Base-by-base conservation (phyloP, 2,329 filamentous ascomycete genomes). In the Verticillium zaregamsianum region DNA sequence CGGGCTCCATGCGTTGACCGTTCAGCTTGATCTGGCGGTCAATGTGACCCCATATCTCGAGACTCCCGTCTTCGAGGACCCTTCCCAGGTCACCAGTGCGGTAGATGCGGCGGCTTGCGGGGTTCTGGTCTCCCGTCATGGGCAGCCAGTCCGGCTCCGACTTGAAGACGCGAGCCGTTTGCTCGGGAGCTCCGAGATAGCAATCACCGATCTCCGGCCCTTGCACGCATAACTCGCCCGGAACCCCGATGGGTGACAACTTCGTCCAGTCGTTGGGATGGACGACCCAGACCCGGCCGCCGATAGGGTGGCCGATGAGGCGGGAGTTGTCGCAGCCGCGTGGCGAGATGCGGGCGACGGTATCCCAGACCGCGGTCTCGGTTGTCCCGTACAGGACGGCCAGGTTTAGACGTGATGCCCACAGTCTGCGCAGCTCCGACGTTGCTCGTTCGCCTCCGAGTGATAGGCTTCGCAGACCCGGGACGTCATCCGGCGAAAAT, bases 21-120 rank as follows among this genome's bases (percentile, higher is more conserved):
- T 68, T 68, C 5, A 75, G 66, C 64, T 75, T 75, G 62, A 74
- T 67, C 59, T 75, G 72, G 1, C 64, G 55, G 5, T 74, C 72
- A 9, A 67, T 69, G 0, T 73, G 67, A 1, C 73, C 71, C 0
- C 64, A 52, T 8, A 68, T 69, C 17, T 69, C 62, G 17, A 73
- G 57, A 0, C 57, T 67, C 0, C 70, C 69, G 11, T 71, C 69
- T 9, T 68, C 67, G 3, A 66, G 62, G 2, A 70, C 68, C 32
- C 69, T 49, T 20, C 40, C 40, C 8, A 49, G 17, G 33, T 70
- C 68, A 39, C 68, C 68, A n/a, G 67, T 70, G 40, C 66, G 64
- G 54, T 70, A 70, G 3, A 69, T 63, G 7, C 40, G 40, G 6
- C 23, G 40, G n/a, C 45, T 6, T 35, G 17, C 25, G 35, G 32